phyloP scores from a whole-genome alignment of 805 yeast genomes.

The Starmerella apicola region DNA sequence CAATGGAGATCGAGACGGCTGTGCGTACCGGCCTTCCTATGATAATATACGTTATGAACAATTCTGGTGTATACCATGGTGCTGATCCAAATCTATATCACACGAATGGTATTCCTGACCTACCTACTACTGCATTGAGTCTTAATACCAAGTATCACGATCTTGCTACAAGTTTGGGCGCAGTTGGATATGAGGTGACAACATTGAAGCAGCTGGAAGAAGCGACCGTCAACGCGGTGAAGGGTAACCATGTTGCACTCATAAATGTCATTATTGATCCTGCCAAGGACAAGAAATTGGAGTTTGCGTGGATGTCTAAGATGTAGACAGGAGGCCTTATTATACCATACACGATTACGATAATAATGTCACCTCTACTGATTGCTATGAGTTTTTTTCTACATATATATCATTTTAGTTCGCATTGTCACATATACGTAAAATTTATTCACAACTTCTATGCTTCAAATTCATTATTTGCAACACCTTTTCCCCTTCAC shows the following conservation, averaged over 20 bases:
- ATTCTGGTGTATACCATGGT: slow-evolving; percentile 64
- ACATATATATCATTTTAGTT: no score
- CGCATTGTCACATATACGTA: no score
- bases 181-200: slow-evolving; percentile 37
- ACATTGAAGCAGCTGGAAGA: slow-evolving; percentile 32
- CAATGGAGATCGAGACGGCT: slow-evolving; percentile 60
- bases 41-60: slow-evolving; percentile 54
- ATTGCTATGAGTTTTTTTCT: no score
- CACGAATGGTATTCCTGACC: slow-evolving; percentile 19
- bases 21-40: slow-evolving; percentile 43
- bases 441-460: no score
- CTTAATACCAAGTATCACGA: slow-evolving; percentile 45
- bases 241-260: slow-evolving; percentile 32
- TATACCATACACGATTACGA: no score
- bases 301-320: slow-evolving; percentile 58
- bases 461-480: no score
- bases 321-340: no score
- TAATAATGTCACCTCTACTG: no score
- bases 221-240: slow-evolving; percentile 29
- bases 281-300: slow-evolving; percentile 41
- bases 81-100: slow-evolving; percentile 28
- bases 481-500: no score
- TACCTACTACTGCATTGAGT: slow-evolving; percentile 51
- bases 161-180: slow-evolving; percentile 46
- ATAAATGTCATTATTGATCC: slow-evolving; percentile 53